A percentile compares a stretch with the other conserved stretches of the same genome.
phyloP scores from a whole-genome alignment of 2,329 filamentous ascomycete species.

The Aspergillus japonicus region DNA sequence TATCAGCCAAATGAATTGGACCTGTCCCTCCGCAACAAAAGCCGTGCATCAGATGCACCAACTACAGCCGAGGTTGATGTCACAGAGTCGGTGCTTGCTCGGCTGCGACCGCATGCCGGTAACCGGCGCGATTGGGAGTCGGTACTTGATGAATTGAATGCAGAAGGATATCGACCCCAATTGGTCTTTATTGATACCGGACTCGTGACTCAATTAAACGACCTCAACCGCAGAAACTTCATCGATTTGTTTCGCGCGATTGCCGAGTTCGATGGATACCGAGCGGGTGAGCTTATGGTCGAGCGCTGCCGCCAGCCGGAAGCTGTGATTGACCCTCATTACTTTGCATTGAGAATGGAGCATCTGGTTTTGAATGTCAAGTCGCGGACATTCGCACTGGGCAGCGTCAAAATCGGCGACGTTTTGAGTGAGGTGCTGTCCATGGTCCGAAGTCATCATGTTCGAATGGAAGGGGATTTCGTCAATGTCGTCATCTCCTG shows the following conservation, averaged over 20 bases:
- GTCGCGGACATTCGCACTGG: constrained; percentile 82
- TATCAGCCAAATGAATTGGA: constrained; percentile 77
- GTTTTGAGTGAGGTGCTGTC: constrained; percentile 84
- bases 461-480: constrained; percentile 93
- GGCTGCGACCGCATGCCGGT: constrained; percentile 71
- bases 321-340: constrained; percentile 80
- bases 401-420: constrained; percentile 94
- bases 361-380: constrained; percentile 91
- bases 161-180: constrained; percentile 87
- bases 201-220: constrained; percentile 89
- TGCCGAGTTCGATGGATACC: constrained; percentile 95
- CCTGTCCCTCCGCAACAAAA: constrained; percentile 54
- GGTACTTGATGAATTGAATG: constrained; percentile 73
- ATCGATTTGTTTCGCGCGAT: constrained; percentile 93
- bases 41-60: constrained; percentile 42
- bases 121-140: constrained; percentile 69
- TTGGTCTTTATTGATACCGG: constrained; percentile 97
- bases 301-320: constrained; percentile 91
- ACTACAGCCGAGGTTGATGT: constrained; percentile 65
- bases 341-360: constrained; percentile 96
- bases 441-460: constrained; percentile 92
- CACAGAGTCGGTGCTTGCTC: constrained; percentile 80
- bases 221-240: constrained; percentile 82
- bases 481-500: constrained; percentile 98
- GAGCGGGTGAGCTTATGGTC: constrained; percentile 92